These are phyloP conservation scores for Solanum chilense DNA, from an alignment of 257 asterid genomes.

Conservation along the genomic window DNA sequence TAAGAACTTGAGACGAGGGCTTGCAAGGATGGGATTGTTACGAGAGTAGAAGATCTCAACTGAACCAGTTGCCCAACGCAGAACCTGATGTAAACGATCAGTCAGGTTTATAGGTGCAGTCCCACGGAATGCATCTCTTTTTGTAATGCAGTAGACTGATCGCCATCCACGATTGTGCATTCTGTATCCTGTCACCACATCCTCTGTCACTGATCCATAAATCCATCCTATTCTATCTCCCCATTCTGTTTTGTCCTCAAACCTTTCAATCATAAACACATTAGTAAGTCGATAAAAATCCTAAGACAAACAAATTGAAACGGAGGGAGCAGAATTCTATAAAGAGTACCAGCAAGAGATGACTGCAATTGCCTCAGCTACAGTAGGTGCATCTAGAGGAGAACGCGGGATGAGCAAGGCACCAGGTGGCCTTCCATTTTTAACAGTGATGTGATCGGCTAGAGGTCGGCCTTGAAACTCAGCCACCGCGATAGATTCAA, in stretches of 20 bases:
- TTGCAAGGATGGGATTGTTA: slow-evolving; percentile 75
- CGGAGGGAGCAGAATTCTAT: background rate
- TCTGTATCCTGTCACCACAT: slow-evolving; percentile 94
- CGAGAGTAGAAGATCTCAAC: slow-evolving; percentile 92
- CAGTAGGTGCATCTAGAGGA: slow-evolving; percentile 90
- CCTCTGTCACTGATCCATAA: slow-evolving; percentile 94
- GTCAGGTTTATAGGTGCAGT: slow-evolving; percentile 91
- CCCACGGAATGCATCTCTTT: slow-evolving; percentile 91
- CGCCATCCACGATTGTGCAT: slow-evolving; percentile 99
- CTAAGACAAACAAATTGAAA: background rate
- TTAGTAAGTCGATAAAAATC: background rate
- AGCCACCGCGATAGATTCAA: slow-evolving; percentile 75
- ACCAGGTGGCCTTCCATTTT: slow-evolving; percentile 92
- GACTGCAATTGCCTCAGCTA: slow-evolving; percentile 96
- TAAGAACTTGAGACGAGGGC: slow-evolving; percentile 74
- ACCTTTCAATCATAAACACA: slow-evolving; percentile 29
- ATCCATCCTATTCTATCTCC: slow-evolving; percentile 98
- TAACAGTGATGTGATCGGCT: slow-evolving; percentile 75
- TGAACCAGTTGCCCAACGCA: slow-evolving; percentile 96
- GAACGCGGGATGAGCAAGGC: slow-evolving; percentile 65
- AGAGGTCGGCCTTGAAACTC: slow-evolving; percentile 95
- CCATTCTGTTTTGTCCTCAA: slow-evolving; percentile 95
- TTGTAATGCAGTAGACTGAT: slow-evolving; percentile 83
- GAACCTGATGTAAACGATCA: slow-evolving; percentile 95
- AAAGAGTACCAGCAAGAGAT: slow-evolving; percentile 75